Conservation (phyloP, 2,329 filamentous ascomycete genomes). For the Penicillium sp. region DNA sequence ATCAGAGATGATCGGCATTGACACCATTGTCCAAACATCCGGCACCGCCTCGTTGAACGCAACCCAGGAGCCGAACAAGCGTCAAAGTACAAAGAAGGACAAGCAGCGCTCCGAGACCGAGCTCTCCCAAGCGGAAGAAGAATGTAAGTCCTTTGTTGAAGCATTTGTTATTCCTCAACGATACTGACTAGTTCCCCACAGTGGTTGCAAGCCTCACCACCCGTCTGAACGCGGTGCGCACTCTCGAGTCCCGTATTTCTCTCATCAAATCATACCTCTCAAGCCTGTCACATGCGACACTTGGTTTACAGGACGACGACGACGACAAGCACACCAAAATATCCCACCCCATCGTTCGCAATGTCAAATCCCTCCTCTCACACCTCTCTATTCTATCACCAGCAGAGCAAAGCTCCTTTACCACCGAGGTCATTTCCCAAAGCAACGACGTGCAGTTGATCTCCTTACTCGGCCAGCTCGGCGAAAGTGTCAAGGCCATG, state of each 20-base stretch:
- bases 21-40: conserved; percentile 84
- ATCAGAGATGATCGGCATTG: conserved; percentile 96
- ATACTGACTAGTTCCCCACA: conserved; percentile 26
- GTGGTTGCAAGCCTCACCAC: conserved; percentile 72
- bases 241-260: conserved; percentile 77
- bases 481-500: conserved; percentile 70
- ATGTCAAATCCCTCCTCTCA: conserved; percentile 81
- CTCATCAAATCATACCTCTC: conserved; percentile 77
- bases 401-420: conserved; percentile 65
- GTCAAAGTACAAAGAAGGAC: conserved; percentile 14
- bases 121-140: conserved; percentile 65
- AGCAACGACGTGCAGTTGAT: conserved; percentile 82
- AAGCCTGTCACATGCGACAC: conserved; percentile 66
- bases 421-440: conserved; percentile 72
- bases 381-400: conserved; percentile 82
- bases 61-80: conserved; percentile 14
- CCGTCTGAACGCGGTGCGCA: conserved; percentile 90
- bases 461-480: conserved; percentile 72
- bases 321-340: conserved; percentile 50
- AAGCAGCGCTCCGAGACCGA: conserved; percentile 30
- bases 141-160: conserved; percentile 47
- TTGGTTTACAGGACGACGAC: conserved; percentile 43
- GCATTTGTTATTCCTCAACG: conserved; percentile 12
- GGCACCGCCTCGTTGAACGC: conserved; percentile 72
- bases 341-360: conserved; percentile 76